These are phyloP conservation scores for Halenospora varia DNA, from an alignment of 495 filamentous ascomycete species.

Conservation along the genomic window DNA sequence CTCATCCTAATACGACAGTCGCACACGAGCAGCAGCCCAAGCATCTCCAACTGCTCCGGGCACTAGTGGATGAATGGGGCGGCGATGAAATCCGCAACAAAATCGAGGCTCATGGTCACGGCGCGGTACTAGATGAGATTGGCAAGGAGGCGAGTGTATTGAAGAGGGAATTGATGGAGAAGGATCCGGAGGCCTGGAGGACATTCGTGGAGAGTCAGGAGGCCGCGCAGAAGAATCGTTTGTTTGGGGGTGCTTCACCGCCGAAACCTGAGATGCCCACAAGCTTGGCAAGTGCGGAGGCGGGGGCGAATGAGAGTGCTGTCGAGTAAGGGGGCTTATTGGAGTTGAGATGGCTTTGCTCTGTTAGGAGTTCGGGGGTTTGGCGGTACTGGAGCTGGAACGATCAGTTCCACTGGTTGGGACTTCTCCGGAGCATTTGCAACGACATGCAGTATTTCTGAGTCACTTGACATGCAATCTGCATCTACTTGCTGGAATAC, in stretches of 20 bases:
- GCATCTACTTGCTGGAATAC: too few relatives aligned
- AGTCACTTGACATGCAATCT: too few relatives aligned
- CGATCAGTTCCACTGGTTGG: too few relatives aligned
- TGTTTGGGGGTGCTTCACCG: not conserved
- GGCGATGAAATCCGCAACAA: constrained; percentile 54
- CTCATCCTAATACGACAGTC: constrained; percentile 35
- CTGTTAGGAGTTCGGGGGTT: not conserved
- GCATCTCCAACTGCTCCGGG: constrained; percentile 53
- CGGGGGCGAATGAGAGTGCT: constrained; percentile 17
- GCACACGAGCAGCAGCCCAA: constrained; percentile 47
- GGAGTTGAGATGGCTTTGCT: not conserved
- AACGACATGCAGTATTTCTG: too few relatives aligned
- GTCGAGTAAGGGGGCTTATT: constrained; percentile 9
- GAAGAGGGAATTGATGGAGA: constrained; percentile 43
- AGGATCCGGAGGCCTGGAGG: constrained; percentile 58
- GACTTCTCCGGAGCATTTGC: too few relatives aligned
- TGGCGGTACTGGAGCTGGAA: not conserved
- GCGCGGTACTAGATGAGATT: constrained; percentile 57
- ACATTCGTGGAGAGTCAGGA: constrained; percentile 64
- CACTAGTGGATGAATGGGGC: constrained; percentile 60
- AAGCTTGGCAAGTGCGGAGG: not conserved
- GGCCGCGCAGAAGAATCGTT: constrained; percentile 54
- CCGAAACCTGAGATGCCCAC: not conserved
- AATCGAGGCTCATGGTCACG: constrained; percentile 50
- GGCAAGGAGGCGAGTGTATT: constrained; percentile 44